Evolutionary conservation across 345 rosid species (phyloP).

Genomic region (Gossypium stocksii): DNA sequence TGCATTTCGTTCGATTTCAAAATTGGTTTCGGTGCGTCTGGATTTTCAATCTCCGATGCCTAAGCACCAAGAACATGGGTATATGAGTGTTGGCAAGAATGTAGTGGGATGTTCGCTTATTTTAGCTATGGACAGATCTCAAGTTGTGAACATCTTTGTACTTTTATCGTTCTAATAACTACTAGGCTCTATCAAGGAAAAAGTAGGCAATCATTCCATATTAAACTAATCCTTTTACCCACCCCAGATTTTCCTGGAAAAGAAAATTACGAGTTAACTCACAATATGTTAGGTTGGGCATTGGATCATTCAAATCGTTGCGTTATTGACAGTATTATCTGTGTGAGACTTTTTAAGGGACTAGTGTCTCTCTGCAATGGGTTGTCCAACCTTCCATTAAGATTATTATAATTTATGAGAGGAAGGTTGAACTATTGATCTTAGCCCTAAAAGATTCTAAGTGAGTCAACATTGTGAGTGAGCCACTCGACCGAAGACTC

Average conservation of each 20-base stretch:
- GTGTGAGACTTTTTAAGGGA: no score
- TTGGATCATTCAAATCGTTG: no score
- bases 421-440: no score
- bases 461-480: no score
- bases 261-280: neutral
- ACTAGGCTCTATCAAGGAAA: no score
- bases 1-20: constrained; percentile 56
- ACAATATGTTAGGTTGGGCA: no score
- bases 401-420: no score
- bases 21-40: constrained; percentile 20
- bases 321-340: no score
- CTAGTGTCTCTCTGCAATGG: no score
- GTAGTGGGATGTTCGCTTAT: neutral
- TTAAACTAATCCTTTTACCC: neutral
- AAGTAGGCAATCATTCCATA: neutral
- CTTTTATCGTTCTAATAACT: neutral
- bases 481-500: no score
- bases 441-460: no score
- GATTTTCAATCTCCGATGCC: constrained; percentile 12
- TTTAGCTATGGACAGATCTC: neutral
- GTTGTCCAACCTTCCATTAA: no score
- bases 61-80: neutral
- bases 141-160: neutral
- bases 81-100: neutral
- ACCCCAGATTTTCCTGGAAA: neutral